These are phyloP conservation scores for Tolypocladium sp. DNA, from an alignment of 2,329 filamentous ascomycete species.

Conservation along the genomic window DNA sequence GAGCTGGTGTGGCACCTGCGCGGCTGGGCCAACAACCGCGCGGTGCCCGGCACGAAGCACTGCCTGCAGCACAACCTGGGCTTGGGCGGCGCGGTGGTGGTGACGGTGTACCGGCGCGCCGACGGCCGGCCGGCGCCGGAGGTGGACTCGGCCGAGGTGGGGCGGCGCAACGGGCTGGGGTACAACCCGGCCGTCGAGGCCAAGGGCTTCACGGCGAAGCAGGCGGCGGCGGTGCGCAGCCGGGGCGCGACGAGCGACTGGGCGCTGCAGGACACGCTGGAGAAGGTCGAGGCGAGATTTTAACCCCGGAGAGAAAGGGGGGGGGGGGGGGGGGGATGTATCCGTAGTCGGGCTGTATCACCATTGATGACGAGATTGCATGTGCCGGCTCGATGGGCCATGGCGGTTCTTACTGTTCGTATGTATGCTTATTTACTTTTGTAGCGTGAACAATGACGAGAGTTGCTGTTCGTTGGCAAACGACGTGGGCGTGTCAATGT, in stretches of 20 bases:
- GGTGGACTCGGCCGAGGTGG: conserved; percentile 56
- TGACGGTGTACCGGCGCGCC: conserved; percentile 78
- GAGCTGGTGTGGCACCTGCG: conserved; percentile 93
- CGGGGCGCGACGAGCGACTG: conserved; percentile 56
- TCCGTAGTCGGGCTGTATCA: no score
- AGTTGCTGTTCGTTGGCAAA: background rate
- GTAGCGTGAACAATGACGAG: background rate
- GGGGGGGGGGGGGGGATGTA: background rate
- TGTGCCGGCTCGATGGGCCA: no score
- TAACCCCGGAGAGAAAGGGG: no score
- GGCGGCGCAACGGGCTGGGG: conserved; percentile 58
- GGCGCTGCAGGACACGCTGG: conserved; percentile 60
- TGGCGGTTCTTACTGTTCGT: no score
- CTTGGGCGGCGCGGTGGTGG: conserved; percentile 81
- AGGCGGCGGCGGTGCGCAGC: conserved; percentile 64
- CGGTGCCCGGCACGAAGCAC: conserved; percentile 56
- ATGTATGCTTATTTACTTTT: background rate
- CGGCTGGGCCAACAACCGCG: conserved; percentile 90
- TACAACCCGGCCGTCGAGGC: conserved; percentile 91
- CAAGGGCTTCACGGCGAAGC: conserved; percentile 74
- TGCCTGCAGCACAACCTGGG: conserved; percentile 91
- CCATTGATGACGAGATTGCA: no score
- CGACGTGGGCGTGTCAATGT: no score
- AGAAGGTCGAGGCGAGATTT: conserved; percentile 20
- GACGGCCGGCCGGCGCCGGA: conserved; percentile 59